Evolutionary conservation across 2,329 filamentous ascomycete species (phyloP), one percentile per base, ranked within the genome.

Genomic region (Leptographium wingfieldii): DNA sequence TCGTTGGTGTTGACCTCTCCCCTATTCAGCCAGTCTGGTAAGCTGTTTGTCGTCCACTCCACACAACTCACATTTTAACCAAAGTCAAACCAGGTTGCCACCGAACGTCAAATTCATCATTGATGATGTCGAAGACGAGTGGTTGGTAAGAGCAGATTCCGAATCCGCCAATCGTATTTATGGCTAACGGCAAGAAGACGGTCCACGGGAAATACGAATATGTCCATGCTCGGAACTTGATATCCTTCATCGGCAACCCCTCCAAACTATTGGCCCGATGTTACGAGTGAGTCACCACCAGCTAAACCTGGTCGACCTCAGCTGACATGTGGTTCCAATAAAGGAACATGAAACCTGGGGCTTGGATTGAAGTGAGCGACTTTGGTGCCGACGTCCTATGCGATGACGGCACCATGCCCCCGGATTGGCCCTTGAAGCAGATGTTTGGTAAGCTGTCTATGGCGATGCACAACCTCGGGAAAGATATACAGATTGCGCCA

Each of bases 281-380:
- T 57, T 62, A 56, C 7, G 55, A 56, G 58, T 63, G 33, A 31
- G 59, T 51, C 38, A 2, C 11, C 3, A 25, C 33, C 31, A 31
- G 5, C n/a, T 4, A 5, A 19, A 4, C 56, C 22, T 33, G 10
- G 33, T 27, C 25, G 16, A n/a, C 5, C 19, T 31, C 10, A 3
- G 6, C 14, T 38, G 29, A 29, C 52, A 27, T 3, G 10, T 56
- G 33, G 16, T 29, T 11, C 14, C n/a, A 5, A 29, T 76, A 5
- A 55, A 76, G 73, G 10, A 70, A 77, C 60, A 64, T 78, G 19
- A 72, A 69, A 52, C 69, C 71, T 0, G 77, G 77, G 12, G 77
- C 76, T 35, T 80, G 76, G 76, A 68, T 79, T 40, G 76, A 79
- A 63, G 73, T 75, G 33, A 74, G 77, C n/a, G 77, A 80, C 61